Evolutionary conservation across 176 grass and related monocot genomes (phyloP).

Genomic region (Ensete glaucum): DNA sequence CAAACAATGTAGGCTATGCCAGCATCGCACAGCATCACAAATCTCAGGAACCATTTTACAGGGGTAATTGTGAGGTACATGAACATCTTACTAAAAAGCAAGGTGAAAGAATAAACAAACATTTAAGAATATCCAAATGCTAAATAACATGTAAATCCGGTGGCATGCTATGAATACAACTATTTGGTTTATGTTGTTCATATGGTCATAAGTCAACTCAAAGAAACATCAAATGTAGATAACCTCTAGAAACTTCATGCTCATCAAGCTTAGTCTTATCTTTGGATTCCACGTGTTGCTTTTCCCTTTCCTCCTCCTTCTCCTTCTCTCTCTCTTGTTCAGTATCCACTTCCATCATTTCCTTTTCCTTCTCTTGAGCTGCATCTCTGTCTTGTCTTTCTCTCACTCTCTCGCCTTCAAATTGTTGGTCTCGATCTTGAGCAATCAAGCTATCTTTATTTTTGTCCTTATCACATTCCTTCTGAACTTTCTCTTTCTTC

Average conservation of each 20-base stretch:
- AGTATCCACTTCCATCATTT: constrained; percentile 23
- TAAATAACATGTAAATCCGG: background rate
- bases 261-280: constrained; percentile 66
- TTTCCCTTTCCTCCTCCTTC: constrained; percentile 58
- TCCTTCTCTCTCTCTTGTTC: constrained; percentile 40
- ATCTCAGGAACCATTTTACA: background rate
- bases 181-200: background rate
- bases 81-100: background rate
- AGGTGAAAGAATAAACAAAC: background rate
- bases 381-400: constrained; percentile 58
- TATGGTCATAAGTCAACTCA: background rate
- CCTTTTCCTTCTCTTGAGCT: constrained; percentile 57
- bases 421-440: constrained; percentile 42
- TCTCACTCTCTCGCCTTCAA: constrained; percentile 46
- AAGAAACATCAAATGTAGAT: constrained; percentile 7
- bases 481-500: constrained; percentile 49
- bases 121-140: background rate
- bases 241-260: constrained; percentile 54
- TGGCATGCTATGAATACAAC: background rate
- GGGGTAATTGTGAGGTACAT: background rate
- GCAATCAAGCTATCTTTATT: constrained; percentile 45
- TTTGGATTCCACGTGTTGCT: constrained; percentile 35
- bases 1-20: too few species aligned
- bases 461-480: constrained; percentile 58
- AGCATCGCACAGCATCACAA: too few species aligned